Evolutionary conservation across 495 filamentous ascomycete genomes (phyloP), one percentile per base, ranked within the genome.

Genomic region (Jackrogersella minutella): DNA sequence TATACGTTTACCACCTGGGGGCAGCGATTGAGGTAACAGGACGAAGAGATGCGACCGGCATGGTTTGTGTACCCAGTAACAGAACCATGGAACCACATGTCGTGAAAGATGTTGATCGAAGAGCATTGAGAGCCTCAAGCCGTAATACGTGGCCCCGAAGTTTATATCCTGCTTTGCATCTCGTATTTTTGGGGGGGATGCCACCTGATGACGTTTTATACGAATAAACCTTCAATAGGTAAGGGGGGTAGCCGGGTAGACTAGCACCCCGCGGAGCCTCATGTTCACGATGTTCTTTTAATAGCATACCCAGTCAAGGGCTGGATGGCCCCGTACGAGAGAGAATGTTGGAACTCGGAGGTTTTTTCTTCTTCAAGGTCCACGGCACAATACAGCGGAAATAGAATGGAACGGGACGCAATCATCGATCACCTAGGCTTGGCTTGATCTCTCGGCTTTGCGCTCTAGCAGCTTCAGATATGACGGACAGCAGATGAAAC

Each of bases 401-500:
- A 46, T 55, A 19, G 34, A 37, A 31, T 47, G 54, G 65, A 13
- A 68, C 51, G 49, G 53, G 16, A 28, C 43, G 46, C 28, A 33
- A 22, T 58, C 53, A 26, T 63, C 33, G 24, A 53, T 50, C 40
- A 43, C 16, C 7, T 17, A 41, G 51, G 54, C 61, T 49, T 43
- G 39, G 51, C 44, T 46, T 22, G 40, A 47, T 58, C 31, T 56
- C 47, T 34, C 41, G 52, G 34, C 49, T 36, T 49, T 30, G 19
- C 31, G 14, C 26, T 52, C 49, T 16, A 52, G 11, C 49, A 26
- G 41, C 40, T 43, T 46, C 41, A 69, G 51, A 61, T 53, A 69
- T 65, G 66, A 65, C 66, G 66, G 39, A 22, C 61, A 64, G 66
- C 6, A 64, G 49, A 55, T 64, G 66, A 58, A 64, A 69, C 66